Evolutionary conservation across 805 yeast species (phyloP).

Genomic region (Trichomonascus vanleenenianus): DNA sequence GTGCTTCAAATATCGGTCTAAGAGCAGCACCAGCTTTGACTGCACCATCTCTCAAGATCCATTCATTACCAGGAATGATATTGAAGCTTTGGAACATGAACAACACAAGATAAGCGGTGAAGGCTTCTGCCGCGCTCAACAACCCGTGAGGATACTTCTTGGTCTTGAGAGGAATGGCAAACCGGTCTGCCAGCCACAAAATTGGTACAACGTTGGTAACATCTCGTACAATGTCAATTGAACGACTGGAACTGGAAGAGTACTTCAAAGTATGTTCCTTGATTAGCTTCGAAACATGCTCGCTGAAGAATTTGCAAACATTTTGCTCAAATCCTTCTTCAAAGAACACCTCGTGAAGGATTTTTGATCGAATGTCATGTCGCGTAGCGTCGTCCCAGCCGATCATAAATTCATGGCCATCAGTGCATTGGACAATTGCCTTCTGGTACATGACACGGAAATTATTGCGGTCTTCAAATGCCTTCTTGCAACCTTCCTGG

Average conservation of each 20-base stretch:
- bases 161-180: conserved; percentile 1
- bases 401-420: conserved; percentile 4
- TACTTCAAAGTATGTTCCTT: conserved; percentile 1
- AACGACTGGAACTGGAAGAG: not conserved
- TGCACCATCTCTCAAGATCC: conserved; percentile 2
- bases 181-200: conserved; percentile 2
- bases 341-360: conserved; percentile 2
- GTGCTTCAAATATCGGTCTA: conserved; percentile 1
- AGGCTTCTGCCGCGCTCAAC: not conserved
- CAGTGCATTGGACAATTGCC: conserved; percentile 3
- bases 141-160: conserved; percentile 2
- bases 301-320: not conserved
- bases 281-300: not conserved
- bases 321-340: conserved; percentile 2
- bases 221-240: conserved; percentile 3
- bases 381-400: conserved; percentile 2
- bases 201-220: conserved; percentile 2
- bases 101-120: conserved; percentile 1
- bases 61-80: conserved; percentile 1
- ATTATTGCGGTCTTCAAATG: conserved; percentile 1
- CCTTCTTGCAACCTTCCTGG: conserved; percentile 4
- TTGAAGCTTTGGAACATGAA: conserved; percentile 5
- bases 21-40: not conserved
- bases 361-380: not conserved
- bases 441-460: conserved; percentile 3